phyloP scores from a whole-genome alignment of 192 early-diverging fungal species.

The Pilaira anomala region DNA sequence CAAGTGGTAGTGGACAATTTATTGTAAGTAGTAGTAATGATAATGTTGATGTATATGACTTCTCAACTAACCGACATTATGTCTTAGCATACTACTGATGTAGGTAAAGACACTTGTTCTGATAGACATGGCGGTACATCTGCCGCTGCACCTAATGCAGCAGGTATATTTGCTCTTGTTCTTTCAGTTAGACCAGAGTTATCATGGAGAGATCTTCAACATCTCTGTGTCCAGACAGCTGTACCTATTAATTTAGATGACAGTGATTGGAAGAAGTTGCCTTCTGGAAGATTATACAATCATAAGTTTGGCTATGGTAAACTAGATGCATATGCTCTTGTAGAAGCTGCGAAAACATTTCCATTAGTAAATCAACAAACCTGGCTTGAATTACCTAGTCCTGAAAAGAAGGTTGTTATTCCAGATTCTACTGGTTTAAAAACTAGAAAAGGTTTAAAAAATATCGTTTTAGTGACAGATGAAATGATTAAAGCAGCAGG shows the following conservation, averaged over 20 bases:
- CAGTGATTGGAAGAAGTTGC: conserved; percentile 65
- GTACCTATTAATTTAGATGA: conserved; percentile 66
- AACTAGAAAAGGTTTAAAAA: conserved; percentile 39
- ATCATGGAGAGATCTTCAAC: conserved; percentile 89
- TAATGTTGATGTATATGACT: neutral
- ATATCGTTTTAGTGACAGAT: conserved; percentile 43
- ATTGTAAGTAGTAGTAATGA: conserved; percentile 77
- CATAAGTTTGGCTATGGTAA: conserved; percentile 93
- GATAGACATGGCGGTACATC: conserved; percentile 82
- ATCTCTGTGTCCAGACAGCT: conserved; percentile 72
- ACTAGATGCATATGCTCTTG: conserved; percentile 73
- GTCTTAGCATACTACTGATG: conserved; percentile 69
- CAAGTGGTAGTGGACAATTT: conserved; percentile 62
- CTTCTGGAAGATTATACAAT: conserved; percentile 69
- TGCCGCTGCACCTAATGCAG: conserved; percentile 87
- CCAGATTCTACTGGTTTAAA: conserved; percentile 44
- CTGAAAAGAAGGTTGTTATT: conserved; percentile 49
- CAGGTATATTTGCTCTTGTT: conserved; percentile 83
- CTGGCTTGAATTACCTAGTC: conserved; percentile 41
- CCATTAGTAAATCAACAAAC: conserved; percentile 63
- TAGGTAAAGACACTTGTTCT: conserved; percentile 69
- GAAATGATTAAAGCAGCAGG: conserved; percentile 50
- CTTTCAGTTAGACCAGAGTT: conserved; percentile 75
- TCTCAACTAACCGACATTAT: neutral
- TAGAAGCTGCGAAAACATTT: conserved; percentile 70